Evolutionary conservation across 2,329 filamentous ascomycete species (phyloP).

Genomic region (Hymenotorrendiella dingleyae): DNA sequence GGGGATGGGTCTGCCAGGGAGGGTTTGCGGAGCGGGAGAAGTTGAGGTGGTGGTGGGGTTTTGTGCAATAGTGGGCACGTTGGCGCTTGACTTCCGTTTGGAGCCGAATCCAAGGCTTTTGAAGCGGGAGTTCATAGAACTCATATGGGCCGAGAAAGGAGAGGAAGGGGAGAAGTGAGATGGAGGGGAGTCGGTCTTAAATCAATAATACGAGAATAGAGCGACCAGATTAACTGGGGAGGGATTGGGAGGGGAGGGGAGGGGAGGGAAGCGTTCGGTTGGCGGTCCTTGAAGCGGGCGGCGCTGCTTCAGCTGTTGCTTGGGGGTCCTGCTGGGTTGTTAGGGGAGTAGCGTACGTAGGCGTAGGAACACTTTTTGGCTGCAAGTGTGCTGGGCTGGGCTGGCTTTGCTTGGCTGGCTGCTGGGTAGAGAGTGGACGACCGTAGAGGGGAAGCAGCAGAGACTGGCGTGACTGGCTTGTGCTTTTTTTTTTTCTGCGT

Average conservation of each 20-base stretch:
- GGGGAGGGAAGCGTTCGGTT: background rate
- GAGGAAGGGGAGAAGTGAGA: background rate
- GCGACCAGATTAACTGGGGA: background rate
- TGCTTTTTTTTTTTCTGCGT: no score
- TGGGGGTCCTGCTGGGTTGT: no score
- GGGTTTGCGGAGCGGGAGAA: constrained; percentile 24
- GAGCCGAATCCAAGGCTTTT: constrained; percentile 71
- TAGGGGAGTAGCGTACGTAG: no score
- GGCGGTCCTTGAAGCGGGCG: background rate
- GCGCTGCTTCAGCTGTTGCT: background rate
- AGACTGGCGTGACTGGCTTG: no score
- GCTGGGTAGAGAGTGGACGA: no score
- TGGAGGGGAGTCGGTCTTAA: constrained; percentile 1
- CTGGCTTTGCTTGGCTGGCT: no score
- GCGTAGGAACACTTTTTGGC: no score
- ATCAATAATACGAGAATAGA: constrained; percentile 1
- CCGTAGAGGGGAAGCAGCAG: no score
- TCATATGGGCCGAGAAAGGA: constrained; percentile 47
- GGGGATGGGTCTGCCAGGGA: constrained; percentile 26
- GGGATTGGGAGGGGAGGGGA: background rate
- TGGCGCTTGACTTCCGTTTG: constrained; percentile 68
- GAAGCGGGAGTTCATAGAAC: constrained; percentile 73
- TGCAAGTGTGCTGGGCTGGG: no score
- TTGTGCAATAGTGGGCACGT: constrained; percentile 37
- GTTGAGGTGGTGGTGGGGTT: constrained; percentile 26